phyloP scores from a whole-genome alignment of 805 yeast genomes.

The Kodamaea sagamina region DNA sequence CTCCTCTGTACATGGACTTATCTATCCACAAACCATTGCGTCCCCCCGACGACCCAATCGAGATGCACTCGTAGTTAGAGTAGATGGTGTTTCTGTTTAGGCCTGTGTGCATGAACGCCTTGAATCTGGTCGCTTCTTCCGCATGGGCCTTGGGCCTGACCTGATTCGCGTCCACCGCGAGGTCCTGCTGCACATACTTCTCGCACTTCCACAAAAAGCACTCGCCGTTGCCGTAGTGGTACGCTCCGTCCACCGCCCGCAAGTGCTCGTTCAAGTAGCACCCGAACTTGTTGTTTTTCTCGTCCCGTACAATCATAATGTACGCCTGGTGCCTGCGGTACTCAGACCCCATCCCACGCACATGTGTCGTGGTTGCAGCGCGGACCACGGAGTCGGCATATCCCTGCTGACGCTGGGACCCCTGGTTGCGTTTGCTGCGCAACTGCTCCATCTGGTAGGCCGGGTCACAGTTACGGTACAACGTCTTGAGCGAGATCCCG shows the following conservation, averaged over 20 bases:
- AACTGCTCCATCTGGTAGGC: slow-evolving; percentile 31
- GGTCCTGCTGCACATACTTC: slow-evolving; percentile 30
- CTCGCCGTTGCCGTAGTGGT: slow-evolving; percentile 92
- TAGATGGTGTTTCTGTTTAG: slow-evolving; percentile 82
- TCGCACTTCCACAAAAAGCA: slow-evolving; percentile 89
- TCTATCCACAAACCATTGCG: slow-evolving; percentile 91
- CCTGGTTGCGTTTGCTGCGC: slow-evolving; percentile 15
- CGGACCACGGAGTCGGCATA: slow-evolving; percentile 36
- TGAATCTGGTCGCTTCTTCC: slow-evolving; percentile 44
- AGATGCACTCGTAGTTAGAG: slow-evolving; percentile 73
- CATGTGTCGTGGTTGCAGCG: slow-evolving; percentile 17
- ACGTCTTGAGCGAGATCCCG: slow-evolving; percentile 82
- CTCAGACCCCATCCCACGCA: slow-evolving; percentile 13
- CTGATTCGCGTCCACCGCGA: slow-evolving; percentile 1
- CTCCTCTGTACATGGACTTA: slow-evolving; percentile 71
- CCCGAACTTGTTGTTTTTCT: slow-evolving; percentile 67
- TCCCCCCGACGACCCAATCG: slow-evolving; percentile 92
- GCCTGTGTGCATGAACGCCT: slow-evolving; percentile 87
- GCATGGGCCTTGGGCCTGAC: too few relatives aligned
- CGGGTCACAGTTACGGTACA: slow-evolving; percentile 61
- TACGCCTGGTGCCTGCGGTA: slow-evolving; percentile 59
- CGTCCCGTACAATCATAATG: slow-evolving; percentile 70
- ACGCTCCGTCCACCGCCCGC: slow-evolving; percentile 66
- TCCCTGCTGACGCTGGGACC: slow-evolving; percentile 26
- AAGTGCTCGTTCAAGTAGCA: slow-evolving; percentile 74